Conservation (phyloP, 2,329 filamentous ascomycete species). For the Trichoderma lentiforme region DNA sequence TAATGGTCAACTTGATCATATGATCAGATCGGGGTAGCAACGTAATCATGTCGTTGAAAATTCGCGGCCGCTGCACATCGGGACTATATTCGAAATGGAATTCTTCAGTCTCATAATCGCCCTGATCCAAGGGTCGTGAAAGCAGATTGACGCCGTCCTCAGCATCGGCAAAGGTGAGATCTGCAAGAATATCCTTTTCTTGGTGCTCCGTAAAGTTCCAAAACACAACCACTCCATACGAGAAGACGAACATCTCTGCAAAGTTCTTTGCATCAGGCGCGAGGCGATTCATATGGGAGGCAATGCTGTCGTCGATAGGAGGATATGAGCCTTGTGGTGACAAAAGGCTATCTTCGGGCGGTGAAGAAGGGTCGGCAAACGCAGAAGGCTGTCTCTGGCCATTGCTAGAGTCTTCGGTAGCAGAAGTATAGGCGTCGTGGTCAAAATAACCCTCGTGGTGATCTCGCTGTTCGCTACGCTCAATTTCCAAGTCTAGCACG, state of each 20-base stretch:
- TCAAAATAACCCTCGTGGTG: constrained; percentile 91
- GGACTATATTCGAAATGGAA: constrained; percentile 97
- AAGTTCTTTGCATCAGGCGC: constrained; percentile 72
- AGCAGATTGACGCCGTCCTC: constrained; percentile 65
- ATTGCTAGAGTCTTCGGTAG: constrained; percentile 31
- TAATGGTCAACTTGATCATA: constrained; percentile 98
- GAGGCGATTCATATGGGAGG: constrained; percentile 57
- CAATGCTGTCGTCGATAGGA: constrained; percentile 40
- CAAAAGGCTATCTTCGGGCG: constrained; percentile 29
- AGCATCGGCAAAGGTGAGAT: constrained; percentile 81
- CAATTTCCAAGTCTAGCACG: constrained; percentile 90
- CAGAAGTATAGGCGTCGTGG: constrained; percentile 57
- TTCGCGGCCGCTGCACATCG: constrained; percentile 78
- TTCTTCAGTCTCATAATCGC: constrained; percentile 94
- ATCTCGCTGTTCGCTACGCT: constrained; percentile 83
- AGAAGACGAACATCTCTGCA: constrained; percentile 95
- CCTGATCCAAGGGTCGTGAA: constrained; percentile 75
- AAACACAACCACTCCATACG: constrained; percentile 95
- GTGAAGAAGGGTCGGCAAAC: constrained; percentile 31
- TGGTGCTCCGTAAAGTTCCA: constrained; percentile 98
- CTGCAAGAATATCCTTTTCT: constrained; percentile 93
- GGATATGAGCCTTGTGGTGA: constrained; percentile 27
- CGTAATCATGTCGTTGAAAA: constrained; percentile 99
- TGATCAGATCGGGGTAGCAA: constrained; percentile 85
- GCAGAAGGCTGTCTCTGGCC: constrained; percentile 28